phyloP scores from a whole-genome alignment of 1,139 yeast genomes.

The Diutina ranongensis region DNA sequence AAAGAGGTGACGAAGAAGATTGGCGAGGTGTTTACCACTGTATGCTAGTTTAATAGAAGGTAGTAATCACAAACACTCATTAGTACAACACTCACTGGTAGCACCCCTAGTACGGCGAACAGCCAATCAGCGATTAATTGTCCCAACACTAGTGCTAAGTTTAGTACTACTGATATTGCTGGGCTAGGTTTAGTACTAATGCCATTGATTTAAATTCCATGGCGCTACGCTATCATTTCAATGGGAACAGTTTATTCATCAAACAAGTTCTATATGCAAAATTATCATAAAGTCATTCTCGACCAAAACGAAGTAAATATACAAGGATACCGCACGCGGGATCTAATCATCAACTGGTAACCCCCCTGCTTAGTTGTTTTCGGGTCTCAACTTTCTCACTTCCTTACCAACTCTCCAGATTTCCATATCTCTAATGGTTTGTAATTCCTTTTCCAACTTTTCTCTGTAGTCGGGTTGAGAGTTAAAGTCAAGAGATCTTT shows the following conservation, averaged over 20 bases:
- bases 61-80: too few species aligned
- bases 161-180: too few species aligned
- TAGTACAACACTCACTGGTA: too few species aligned
- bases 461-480: slow-evolving; percentile 96
- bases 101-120: too few species aligned
- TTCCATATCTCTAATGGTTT: slow-evolving; percentile 91
- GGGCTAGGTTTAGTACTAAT: too few species aligned
- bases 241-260: slow-evolving; percentile 27
- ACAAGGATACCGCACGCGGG: slow-evolving; percentile 6
- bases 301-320: slow-evolving; percentile 12
- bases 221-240: too few species aligned
- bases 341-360: neutral
- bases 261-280: slow-evolving; percentile 20
- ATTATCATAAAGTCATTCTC: slow-evolving; percentile 9
- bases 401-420: slow-evolving; percentile 99
- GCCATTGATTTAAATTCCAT: too few species aligned
- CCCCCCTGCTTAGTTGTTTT: slow-evolving; percentile 66
- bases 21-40: too few species aligned
- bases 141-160: too few species aligned
- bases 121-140: too few species aligned
- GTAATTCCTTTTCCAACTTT: slow-evolving; percentile 86
- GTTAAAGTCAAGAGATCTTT: slow-evolving; percentile 97
- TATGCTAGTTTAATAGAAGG: too few species aligned
- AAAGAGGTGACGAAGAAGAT: too few species aligned
- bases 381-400: slow-evolving; percentile 99